A percentile compares a stretch with the other conserved stretches of the same genome.
Evolutionary conservation across 352 stramenopile genomes (phyloP).

Genomic region (Pythium brassicae): DNA sequence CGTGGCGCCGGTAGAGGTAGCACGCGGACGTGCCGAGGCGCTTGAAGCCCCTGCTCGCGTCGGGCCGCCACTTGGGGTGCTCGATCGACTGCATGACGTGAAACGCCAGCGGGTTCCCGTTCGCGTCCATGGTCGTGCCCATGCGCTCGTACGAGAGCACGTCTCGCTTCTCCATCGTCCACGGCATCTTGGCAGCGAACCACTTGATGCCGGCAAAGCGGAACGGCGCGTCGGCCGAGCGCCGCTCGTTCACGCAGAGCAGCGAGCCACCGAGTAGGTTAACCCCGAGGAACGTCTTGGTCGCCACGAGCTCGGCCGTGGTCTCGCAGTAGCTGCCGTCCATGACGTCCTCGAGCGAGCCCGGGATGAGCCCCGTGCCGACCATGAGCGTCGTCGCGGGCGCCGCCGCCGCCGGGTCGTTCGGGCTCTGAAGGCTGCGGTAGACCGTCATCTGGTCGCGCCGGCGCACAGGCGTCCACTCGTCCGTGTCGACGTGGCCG

Average conservation of each 20-base stretch:
- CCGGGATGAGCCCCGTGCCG: slow-evolving; percentile 9
- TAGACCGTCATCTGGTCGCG: slow-evolving; percentile 14
- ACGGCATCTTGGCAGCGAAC: slow-evolving; percentile 24
- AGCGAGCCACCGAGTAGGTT: slow-evolving; percentile 25
- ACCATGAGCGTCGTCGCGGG: slow-evolving; percentile 14
- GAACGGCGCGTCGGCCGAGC: slow-evolving; percentile 25
- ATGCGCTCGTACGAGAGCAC: slow-evolving; percentile 46
- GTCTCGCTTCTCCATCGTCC: slow-evolving; percentile 27
- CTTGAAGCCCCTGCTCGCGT: slow-evolving; percentile 43
- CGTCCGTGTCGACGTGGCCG: slow-evolving; percentile 12
- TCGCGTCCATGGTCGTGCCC: slow-evolving; percentile 41
- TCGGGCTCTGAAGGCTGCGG: slow-evolving; percentile 3
- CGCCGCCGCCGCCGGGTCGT: neutral
- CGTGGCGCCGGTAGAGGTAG: slow-evolving; percentile 34
- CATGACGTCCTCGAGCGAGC: slow-evolving; percentile 29
- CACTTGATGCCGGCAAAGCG: slow-evolving; percentile 47
- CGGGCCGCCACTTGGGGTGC: slow-evolving; percentile 39
- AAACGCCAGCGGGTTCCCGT: slow-evolving; percentile 41
- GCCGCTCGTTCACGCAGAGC: slow-evolving; percentile 27
- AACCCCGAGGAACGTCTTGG: slow-evolving; percentile 28
- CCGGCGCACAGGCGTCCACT: slow-evolving; percentile 12
- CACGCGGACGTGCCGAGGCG: slow-evolving; percentile 40
- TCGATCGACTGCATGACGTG: slow-evolving; percentile 60
- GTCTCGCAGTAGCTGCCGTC: slow-evolving; percentile 37
- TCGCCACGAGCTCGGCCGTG: slow-evolving; percentile 29